Percentiles rank a stretch among this genome's conserved stretches.
These are phyloP conservation scores for Hortiboletus campestris DNA, from an alignment of 768 basidiomycete species.

Conservation along the genomic window DNA sequence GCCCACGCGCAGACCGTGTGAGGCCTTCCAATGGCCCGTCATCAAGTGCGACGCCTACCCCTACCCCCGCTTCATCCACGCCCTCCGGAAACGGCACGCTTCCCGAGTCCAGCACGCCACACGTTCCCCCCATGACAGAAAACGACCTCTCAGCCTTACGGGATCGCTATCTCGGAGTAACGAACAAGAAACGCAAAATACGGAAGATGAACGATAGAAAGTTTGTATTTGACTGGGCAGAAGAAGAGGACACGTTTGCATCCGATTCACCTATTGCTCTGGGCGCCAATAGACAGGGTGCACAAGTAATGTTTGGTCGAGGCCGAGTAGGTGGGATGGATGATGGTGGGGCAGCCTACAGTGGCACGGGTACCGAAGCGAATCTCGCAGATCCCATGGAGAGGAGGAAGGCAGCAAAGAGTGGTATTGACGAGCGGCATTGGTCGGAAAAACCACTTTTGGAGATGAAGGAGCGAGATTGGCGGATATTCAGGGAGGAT, in stretches of 20 bases:
- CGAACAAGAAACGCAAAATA: slow-evolving; percentile 91
- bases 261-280: slow-evolving; percentile 72
- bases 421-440: slow-evolving; percentile 89
- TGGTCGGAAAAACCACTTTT: slow-evolving; percentile 93
- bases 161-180: slow-evolving; percentile 91
- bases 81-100: slow-evolving; percentile 26
- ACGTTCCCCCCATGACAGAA: slow-evolving; percentile 70
- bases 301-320: slow-evolving; percentile 86
- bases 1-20: slow-evolving; percentile 73
- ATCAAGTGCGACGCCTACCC: slow-evolving; percentile 43
- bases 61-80: slow-evolving; percentile 52
- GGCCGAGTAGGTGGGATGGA: slow-evolving; percentile 87
- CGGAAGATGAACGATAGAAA: slow-evolving; percentile 95
- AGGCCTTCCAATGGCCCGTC: slow-evolving; percentile 37
- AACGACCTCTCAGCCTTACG: slow-evolving; percentile 80
- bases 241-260: slow-evolving; percentile 89
- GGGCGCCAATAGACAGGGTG: slow-evolving; percentile 72
- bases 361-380: slow-evolving; percentile 39
- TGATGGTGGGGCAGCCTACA: slow-evolving; percentile 51
- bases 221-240: slow-evolving; percentile 99
- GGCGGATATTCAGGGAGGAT: slow-evolving; percentile 99
- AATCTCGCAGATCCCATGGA: slow-evolving; percentile 83
- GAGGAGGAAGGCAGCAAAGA: slow-evolving; percentile 74
- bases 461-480: slow-evolving; percentile 96
- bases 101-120: slow-evolving; percentile 39